Evolutionary conservation across 768 basidiomycete species (phyloP).

Genomic region (Mycena filopes): DNA sequence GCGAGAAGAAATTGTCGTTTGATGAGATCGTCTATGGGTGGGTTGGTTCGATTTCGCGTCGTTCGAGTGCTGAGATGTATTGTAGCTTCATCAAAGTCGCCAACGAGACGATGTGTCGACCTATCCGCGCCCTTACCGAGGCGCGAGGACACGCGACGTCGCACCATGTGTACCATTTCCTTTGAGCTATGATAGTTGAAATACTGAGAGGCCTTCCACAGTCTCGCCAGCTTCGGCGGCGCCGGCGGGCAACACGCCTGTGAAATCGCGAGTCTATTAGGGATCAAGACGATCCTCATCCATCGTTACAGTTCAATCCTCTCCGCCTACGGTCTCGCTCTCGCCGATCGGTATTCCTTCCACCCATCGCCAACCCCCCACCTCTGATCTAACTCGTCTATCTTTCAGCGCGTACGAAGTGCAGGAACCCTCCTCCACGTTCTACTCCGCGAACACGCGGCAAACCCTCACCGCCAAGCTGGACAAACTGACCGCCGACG

Average conservation of each 20-base stretch:
- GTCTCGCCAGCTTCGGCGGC: conserved; percentile 88
- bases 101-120: conserved; percentile 96
- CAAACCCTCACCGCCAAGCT: conserved; percentile 69
- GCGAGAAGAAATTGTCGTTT: conserved; percentile 66
- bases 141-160: conserved; percentile 86
- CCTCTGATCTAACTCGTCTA: not conserved
- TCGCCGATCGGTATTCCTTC: conserved; percentile 72
- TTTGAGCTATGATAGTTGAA: not conserved
- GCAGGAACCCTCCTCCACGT: conserved; percentile 89
- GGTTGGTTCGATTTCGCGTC: conserved; percentile 33
- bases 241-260: conserved; percentile 94
- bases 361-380: not conserved
- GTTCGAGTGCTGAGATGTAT: not conserved
- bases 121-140: conserved; percentile 92
- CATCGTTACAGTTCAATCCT: conserved; percentile 94
- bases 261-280: conserved; percentile 87
- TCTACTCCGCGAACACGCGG: conserved; percentile 72
- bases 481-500: conserved; percentile 72
- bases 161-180: conserved; percentile 66
- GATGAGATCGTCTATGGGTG: conserved; percentile 94
- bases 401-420: conserved; percentile 78
- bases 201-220: conserved; percentile 40
- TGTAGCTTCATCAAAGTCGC: conserved; percentile 92
- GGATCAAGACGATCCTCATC: conserved; percentile 88
- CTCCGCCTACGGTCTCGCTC: conserved; percentile 93